phyloP scores from a whole-genome alignment of 192 early-diverging fungal genomes.

The Linderina pennispora region DNA sequence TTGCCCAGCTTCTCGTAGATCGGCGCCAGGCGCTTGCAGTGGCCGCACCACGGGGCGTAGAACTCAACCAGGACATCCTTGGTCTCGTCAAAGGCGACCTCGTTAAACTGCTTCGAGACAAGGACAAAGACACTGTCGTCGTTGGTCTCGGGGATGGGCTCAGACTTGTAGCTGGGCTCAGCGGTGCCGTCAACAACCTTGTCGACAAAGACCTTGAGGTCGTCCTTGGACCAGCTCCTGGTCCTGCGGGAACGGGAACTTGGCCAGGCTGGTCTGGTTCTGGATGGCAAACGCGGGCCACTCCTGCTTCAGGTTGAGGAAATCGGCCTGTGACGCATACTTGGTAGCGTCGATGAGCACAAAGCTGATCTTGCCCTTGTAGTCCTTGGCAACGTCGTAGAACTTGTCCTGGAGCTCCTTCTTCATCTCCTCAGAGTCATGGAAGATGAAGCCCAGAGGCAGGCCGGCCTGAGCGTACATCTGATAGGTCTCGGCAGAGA shows the following conservation, averaged over 20 bases:
- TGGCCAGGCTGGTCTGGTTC: slow-evolving; percentile 61
- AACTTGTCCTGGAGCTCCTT: slow-evolving; percentile 51
- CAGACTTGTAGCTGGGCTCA: slow-evolving; percentile 76
- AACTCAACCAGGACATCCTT: slow-evolving; percentile 94
- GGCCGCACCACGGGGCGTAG: slow-evolving; percentile 87
- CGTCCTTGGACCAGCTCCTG: slow-evolving; percentile 56
- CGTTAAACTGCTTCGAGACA: slow-evolving; percentile 77
- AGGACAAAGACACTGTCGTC: slow-evolving; percentile 86
- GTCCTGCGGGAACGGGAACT: slow-evolving; percentile 81
- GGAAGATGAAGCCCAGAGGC: slow-evolving; percentile 89
- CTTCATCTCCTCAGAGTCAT: slow-evolving; percentile 56
- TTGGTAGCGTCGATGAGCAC: slow-evolving; percentile 86
- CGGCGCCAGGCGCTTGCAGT: slow-evolving; percentile 69
- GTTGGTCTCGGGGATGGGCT: slow-evolving; percentile 75
- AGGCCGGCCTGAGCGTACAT: slow-evolving; percentile 81
- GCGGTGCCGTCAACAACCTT: slow-evolving; percentile 62
- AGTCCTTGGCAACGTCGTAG: slow-evolving; percentile 71
- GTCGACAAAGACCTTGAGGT: slow-evolving; percentile 57
- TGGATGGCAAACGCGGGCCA: slow-evolving; percentile 96
- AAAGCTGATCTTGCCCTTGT: slow-evolving; percentile 86
- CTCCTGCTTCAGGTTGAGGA: slow-evolving; percentile 81
- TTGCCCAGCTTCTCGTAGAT: slow-evolving; percentile 81
- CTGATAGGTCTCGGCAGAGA: slow-evolving; percentile 83
- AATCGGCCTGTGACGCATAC: slow-evolving; percentile 80
- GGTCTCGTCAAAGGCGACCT: slow-evolving; percentile 74